Evolutionary conservation across 2,329 filamentous ascomycete genomes (phyloP), one percentile per base, ranked within the genome.

Genomic region (Tolypocladium sp.): DNA sequence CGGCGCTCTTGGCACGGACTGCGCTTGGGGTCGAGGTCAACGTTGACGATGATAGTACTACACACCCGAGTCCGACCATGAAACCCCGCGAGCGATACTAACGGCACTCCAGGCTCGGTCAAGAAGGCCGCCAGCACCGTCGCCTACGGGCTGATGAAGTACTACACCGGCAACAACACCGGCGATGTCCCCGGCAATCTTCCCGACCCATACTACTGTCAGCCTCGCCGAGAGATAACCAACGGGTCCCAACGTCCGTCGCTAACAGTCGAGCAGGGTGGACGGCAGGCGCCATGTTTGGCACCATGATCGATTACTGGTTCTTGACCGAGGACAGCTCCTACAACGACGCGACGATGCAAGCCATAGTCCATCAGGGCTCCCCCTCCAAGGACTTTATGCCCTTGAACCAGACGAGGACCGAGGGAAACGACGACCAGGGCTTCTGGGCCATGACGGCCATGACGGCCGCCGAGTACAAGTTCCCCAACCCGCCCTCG

Each of bases 381-480:
- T 83, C 84, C 44, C 73, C 79, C n/a, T 78, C 83, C 62, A 67
- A 70, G 15, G 82, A 89, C 68, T 89, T 80, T 69, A 87, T 88
- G 85, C 87, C 87, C 3, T 68, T 71, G n/a, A 88, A 87, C 71
- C 84, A 87, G 70, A 85, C 83, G 8, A 72, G 76, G 55, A 80
- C 79, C 2, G 72, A 81, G 62, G 87, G 87, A 63, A 91, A 90
- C 72, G 88, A 91, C 63, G 88, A 91, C 66, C 88, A 91, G 71
- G 87, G 89, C 7, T 93, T 94, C 74, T 95, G 91, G 91, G 89
- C 83, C n/a, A 82, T 94, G 77, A 84, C 90, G 1, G 89, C 87
- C 61, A 89, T 95, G 79, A 82, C 83, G 12, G 91, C 91, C 2
- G 87, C 88, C 42, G 91, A 95, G 73, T 83, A 87, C 66, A 86